Percentiles rank a stretch among this genome's conserved stretches.
Conservation (phyloP, 129 eudicot genomes). For the Deinandra increscens region DNA sequence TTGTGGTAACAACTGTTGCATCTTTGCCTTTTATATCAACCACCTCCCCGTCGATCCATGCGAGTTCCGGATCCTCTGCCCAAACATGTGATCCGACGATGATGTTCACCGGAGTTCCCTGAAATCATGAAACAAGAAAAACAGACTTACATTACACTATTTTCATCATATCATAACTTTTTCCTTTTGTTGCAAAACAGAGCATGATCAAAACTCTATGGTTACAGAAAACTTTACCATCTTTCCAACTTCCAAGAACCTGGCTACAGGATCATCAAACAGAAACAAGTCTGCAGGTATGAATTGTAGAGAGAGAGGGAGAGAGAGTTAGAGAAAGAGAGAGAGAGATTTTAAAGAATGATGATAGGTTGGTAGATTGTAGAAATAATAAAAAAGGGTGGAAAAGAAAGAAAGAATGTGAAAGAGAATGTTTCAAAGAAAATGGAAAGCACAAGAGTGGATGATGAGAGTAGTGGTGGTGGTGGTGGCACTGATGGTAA, state of each 20-base stretch:
- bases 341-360: slow-evolving; percentile 34
- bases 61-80: slow-evolving; percentile 86
- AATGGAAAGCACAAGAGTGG: slow-evolving; percentile 53
- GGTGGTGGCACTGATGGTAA: slow-evolving; percentile 67
- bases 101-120: slow-evolving; percentile 94
- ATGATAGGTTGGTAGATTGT: slow-evolving; percentile 46
- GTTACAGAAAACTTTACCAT: slow-evolving; percentile 48
- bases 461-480: slow-evolving; percentile 50
- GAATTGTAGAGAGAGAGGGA: slow-evolving; percentile 28
- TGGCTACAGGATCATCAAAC: slow-evolving; percentile 50
- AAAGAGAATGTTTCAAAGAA: slow-evolving; percentile 62
- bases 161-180: slow-evolving; percentile 4
- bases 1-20: slow-evolving; percentile 68
- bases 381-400: slow-evolving; percentile 35
- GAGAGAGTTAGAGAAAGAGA: slow-evolving; percentile 24
- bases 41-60: slow-evolving; percentile 98
- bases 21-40: slow-evolving; percentile 61
- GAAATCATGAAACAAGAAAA: slow-evolving; percentile 37
- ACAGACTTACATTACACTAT: not conserved
- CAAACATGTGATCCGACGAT: slow-evolving; percentile 97
- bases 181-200: not conserved
- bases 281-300: slow-evolving; percentile 24
- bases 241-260: slow-evolving; percentile 24
- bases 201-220: slow-evolving; percentile 13
- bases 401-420: slow-evolving; percentile 57